These are phyloP conservation scores for Onygenales sp. DNA, from an alignment of 2,329 filamentous ascomycete species.

Conservation along the genomic window DNA sequence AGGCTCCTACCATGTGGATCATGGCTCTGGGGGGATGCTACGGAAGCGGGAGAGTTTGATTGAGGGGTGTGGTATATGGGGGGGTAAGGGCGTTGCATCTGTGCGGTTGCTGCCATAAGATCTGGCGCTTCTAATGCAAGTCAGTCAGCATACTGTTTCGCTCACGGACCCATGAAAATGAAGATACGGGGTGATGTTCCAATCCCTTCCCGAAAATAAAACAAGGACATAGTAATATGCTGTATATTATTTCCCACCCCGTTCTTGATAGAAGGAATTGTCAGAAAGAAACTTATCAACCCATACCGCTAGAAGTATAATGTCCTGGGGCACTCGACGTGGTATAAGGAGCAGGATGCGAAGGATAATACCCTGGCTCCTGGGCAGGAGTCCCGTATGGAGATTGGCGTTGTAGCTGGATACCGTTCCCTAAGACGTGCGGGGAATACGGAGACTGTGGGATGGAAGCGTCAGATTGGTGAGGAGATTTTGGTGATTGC, in stretches of 20 bases:
- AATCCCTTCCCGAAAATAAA: too few relatives aligned
- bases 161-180: slow-evolving; percentile 6
- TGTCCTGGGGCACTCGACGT: slow-evolving; percentile 70
- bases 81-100: slow-evolving; percentile 66
- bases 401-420: slow-evolving; percentile 42
- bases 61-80: slow-evolving; percentile 94
- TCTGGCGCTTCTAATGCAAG: slow-evolving; percentile 59
- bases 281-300: slow-evolving; percentile 36
- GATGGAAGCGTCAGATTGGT: slow-evolving; percentile 40
- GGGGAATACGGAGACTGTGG: slow-evolving; percentile 22
- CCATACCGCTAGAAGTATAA: slow-evolving; percentile 79
- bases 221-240: too few relatives aligned
- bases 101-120: slow-evolving; percentile 54
- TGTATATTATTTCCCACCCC: too few relatives aligned
- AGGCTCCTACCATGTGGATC: slow-evolving; percentile 77
- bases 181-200: too few relatives aligned
- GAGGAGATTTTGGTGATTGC: slow-evolving; percentile 50
- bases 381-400: slow-evolving; percentile 60
- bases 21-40: slow-evolving; percentile 79
- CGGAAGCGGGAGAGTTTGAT: slow-evolving; percentile 87
- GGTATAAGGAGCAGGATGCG: slow-evolving; percentile 74
- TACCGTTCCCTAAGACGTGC: slow-evolving; percentile 27
- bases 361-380: slow-evolving; percentile 65
- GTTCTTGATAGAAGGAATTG: background rate
- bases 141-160: background rate